phyloP scores from a whole-genome alignment of 148 eudicot species.

The Mesembryanthemum crystallinum region DNA sequence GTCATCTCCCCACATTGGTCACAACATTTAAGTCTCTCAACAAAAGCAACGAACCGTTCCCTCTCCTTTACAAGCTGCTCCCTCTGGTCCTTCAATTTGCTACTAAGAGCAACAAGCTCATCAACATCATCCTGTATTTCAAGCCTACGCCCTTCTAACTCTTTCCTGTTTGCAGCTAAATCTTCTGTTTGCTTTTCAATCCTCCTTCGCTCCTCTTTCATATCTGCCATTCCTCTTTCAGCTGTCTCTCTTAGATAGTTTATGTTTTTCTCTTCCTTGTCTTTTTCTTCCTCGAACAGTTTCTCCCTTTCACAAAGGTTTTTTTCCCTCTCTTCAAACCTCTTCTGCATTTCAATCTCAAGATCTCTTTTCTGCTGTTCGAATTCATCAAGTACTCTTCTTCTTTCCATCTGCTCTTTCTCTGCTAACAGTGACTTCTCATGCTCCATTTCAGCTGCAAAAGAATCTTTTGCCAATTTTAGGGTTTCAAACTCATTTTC shows the following conservation, averaged over 20 bases:
- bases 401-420: constrained; percentile 55
- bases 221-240: constrained; percentile 66
- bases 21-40: constrained; percentile 65
- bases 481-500: constrained; percentile 79
- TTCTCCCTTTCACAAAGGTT: constrained; percentile 51
- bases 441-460: constrained; percentile 77
- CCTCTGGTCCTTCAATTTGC: constrained; percentile 83
- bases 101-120: constrained; percentile 67
- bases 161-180: constrained; percentile 54
- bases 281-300: constrained; percentile 65
- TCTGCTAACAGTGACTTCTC: constrained; percentile 65
- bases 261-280: constrained; percentile 59
- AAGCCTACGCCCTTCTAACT: constrained; percentile 65
- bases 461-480: constrained; percentile 65
- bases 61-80: constrained; percentile 77
- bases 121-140: constrained; percentile 84
- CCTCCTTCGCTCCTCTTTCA: constrained; percentile 61
- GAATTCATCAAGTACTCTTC: constrained; percentile 58
- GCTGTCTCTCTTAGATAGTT: constrained; percentile 56
- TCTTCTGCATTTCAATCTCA: constrained; percentile 58
- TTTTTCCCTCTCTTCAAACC: constrained; percentile 61
- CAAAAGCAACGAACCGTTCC: constrained; percentile 75
- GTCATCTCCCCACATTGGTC: constrained; percentile 65
- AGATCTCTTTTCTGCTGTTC: constrained; percentile 69
- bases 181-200: constrained; percentile 65